A percentile compares a stretch with the other conserved stretches of the same genome.
Evolutionary conservation across 176 grass and related monocot genomes (phyloP).

Genomic region (Oryza glaberrima): DNA sequence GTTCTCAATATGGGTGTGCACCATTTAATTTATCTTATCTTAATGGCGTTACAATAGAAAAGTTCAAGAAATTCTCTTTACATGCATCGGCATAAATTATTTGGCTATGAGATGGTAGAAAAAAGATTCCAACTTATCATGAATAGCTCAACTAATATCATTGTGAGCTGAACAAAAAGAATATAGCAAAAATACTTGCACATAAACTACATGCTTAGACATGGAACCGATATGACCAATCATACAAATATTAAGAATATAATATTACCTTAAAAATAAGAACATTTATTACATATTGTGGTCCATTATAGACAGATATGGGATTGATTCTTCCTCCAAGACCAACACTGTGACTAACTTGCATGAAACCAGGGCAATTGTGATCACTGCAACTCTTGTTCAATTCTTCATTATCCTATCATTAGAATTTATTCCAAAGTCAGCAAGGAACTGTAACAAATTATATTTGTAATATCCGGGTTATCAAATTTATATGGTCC

Average conservation of each 20-base stretch:
- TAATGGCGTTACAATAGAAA: neutral
- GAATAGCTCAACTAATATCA: too few relatives aligned
- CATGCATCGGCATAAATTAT: neutral
- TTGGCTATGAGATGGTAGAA: neutral
- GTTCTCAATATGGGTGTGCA: too few relatives aligned
- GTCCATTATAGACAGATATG: constrained; percentile 29
- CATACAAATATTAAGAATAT: neutral
- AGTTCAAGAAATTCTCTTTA: neutral
- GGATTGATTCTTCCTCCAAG: constrained; percentile 16
- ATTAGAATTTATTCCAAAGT: neutral
- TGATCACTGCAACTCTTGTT: constrained; percentile 12
- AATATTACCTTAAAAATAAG: constrained; percentile 36
- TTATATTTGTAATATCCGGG: neutral
- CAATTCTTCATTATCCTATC: neutral
- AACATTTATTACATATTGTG: constrained; percentile 26
- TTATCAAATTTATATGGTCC: neutral
- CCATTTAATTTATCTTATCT: neutral
- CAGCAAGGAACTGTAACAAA: neutral
- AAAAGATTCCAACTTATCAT: too few relatives aligned
- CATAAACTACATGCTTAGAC: too few relatives aligned
- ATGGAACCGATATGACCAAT: neutral
- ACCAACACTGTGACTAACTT: constrained; percentile 32
- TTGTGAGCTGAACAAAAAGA: neutral
- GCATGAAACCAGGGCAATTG: constrained; percentile 37
- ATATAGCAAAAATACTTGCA: neutral